Conservation (phyloP, 306 rosid species). For the Malus asiatica region DNA sequence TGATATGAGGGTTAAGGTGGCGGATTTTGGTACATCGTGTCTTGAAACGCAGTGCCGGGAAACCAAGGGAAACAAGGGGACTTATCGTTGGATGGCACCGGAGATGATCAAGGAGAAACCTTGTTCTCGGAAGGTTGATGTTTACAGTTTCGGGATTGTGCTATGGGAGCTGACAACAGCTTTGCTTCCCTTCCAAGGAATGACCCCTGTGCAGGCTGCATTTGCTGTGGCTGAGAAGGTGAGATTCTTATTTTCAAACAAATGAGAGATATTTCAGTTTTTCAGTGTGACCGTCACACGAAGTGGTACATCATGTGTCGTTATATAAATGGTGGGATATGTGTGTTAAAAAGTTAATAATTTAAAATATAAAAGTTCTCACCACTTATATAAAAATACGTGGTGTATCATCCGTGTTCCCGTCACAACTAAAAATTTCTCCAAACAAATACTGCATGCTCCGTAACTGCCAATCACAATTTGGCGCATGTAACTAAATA, state of each 20-base stretch:
- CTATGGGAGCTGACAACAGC: conserved; percentile 96
- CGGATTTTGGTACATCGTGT: conserved; percentile 93
- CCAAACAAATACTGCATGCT: not conserved
- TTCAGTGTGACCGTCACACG: too few relatives aligned
- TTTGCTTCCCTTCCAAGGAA: conserved; percentile 92
- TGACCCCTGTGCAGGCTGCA: conserved; percentile 99
- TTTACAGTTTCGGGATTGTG: conserved; percentile 92
- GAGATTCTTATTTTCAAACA: conserved; percentile 12
- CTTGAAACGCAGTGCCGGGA: conserved; percentile 83
- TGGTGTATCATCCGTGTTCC: too few relatives aligned
- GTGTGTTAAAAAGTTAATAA: too few relatives aligned
- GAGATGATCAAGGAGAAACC: conserved; percentile 95
- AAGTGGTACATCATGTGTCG: too few relatives aligned
- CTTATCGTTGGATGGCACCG: conserved; percentile 98
- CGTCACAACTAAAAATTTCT: too few relatives aligned
- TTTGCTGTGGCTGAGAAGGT: conserved; percentile 99
- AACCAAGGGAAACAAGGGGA: conserved; percentile 96
- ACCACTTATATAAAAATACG: too few relatives aligned
- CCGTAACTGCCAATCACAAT: not conserved
- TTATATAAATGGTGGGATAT: too few relatives aligned
- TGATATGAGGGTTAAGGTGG: conserved; percentile 97
- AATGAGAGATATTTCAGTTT: too few relatives aligned
- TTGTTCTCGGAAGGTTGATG: conserved; percentile 82
- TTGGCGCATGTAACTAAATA: not conserved
- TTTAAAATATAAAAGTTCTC: too few relatives aligned